Evolutionary conservation across 306 rosid genomes (phyloP), one percentile per base, ranked within the genome.

Genomic region (Castanospermum australe): DNA sequence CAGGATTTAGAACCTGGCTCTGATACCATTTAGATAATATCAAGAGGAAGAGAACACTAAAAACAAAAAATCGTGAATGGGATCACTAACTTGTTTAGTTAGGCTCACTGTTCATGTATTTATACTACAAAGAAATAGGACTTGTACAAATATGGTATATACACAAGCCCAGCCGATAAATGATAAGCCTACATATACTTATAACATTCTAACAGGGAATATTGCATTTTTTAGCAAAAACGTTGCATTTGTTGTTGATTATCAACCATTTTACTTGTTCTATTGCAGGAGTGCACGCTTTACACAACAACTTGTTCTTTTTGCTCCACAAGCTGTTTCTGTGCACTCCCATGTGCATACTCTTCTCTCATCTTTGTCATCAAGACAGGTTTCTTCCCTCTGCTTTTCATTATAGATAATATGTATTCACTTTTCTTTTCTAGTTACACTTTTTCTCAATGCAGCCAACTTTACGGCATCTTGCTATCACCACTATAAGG

Each of bases 311-410:
- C 98, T 95, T 82, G 99, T 91, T 82, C 87, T 95, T 85, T 95
- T 95, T 88, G 98, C 99, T 47, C 98, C 99, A 3, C 94, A 88
- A 90, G 99, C 99, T 78, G 99, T 92, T 75, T 91, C 99, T 48
- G 97, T 95, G 77, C 99, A 90, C 85, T 86, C 89, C 38, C 86
- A 82, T 86, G 89, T 82, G 63, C 89, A 86, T 60, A 79, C 86
- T 82, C 86, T 86, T 55, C 89, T 85, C 52, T 82, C 89, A 48
- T 74, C 86, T 32, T 63, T 82, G 82, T 85, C 86, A 62, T 85
- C 89, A 63, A 74, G 82, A 85, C 99, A 94, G 97, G 99, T 94
- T 83, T 75, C 14, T 32, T 38, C 65, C 60, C 60, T 52, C 22
- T 24, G 28, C 47, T 83, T 60, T 72, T 68, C 80, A 32, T 70